These are phyloP conservation scores for Eucalyptus sideroxylon DNA, from an alignment of 345 rosid genomes.

Conservation along the genomic window DNA sequence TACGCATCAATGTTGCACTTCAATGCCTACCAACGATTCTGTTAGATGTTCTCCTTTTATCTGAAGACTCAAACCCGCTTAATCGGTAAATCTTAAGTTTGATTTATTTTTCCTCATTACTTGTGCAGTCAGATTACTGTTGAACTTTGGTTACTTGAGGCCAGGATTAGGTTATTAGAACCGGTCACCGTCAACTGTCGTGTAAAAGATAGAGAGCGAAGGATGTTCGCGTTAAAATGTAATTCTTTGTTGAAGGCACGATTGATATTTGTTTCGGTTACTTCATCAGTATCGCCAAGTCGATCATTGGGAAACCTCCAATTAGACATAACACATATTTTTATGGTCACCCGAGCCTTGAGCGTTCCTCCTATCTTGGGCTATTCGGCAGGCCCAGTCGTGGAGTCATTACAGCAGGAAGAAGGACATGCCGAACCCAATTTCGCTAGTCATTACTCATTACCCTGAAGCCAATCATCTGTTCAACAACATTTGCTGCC, in stretches of 20 bases:
- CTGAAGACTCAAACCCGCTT: background rate
- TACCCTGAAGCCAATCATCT: conserved; percentile 55
- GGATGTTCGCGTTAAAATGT: background rate
- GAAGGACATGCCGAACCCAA: too few species aligned
- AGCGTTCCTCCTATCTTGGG: background rate
- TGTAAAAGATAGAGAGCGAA: background rate
- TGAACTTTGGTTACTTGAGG: background rate
- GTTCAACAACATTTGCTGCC: conserved; percentile 71
- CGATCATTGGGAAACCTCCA: background rate
- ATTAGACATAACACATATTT: background rate
- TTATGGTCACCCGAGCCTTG: background rate
- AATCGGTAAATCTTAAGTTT: background rate
- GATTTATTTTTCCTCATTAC: background rate
- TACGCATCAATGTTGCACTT: background rate
- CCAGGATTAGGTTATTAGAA: background rate
- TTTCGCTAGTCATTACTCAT: too few species aligned
- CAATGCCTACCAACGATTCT: background rate
- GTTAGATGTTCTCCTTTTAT: background rate
- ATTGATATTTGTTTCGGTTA: background rate
- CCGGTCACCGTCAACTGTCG: background rate
- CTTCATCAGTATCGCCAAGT: background rate
- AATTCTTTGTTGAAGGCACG: background rate
- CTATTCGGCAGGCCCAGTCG: background rate
- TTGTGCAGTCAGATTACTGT: background rate
- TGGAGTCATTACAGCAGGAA: background rate